Evolutionary conservation across 2,329 filamentous ascomycete genomes (phyloP).

Genomic region (Colletotrichum musae): DNA sequence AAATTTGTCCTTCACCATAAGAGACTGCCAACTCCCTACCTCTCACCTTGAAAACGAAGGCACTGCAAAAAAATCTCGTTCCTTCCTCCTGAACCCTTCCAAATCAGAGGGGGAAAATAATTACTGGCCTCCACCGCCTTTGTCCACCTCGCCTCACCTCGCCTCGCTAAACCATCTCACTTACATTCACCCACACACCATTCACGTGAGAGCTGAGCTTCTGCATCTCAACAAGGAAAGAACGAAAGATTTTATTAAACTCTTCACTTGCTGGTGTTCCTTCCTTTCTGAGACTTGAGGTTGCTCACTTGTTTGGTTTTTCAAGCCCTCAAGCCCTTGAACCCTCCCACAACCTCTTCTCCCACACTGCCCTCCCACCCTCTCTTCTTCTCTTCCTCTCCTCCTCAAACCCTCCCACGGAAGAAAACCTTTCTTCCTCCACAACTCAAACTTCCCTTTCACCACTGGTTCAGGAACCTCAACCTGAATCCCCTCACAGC

Average conservation of each 20-base stretch:
- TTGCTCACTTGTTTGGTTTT: not conserved
- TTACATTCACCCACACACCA: not conserved
- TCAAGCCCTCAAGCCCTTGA: too few species aligned
- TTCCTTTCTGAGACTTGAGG: not conserved
- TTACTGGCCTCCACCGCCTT: not conserved
- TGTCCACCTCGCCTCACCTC: not conserved
- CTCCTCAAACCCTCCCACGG: not conserved
- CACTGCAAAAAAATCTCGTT: too few species aligned
- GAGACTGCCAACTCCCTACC: too few species aligned
- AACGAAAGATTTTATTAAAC: not conserved
- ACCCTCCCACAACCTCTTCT: constrained; percentile 3
- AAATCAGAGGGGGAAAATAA: too few species aligned
- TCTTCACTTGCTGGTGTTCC: not conserved
- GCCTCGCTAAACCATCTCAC: not conserved
- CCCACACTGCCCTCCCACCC: too few species aligned
- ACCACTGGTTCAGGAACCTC: not conserved
- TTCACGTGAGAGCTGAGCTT: not conserved
- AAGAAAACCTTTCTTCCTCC: not conserved
- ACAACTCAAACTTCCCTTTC: too few species aligned
- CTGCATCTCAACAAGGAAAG: not conserved
- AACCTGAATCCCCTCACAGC: constrained; percentile 1
- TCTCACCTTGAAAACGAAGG: too few species aligned
- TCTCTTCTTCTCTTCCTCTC: too few species aligned
- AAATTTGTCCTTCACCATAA: too few species aligned
- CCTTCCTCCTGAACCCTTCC: too few species aligned